phyloP scores from a whole-genome alignment of 352 stramenopile genomes.

The Globisporangium emineosum region DNA sequence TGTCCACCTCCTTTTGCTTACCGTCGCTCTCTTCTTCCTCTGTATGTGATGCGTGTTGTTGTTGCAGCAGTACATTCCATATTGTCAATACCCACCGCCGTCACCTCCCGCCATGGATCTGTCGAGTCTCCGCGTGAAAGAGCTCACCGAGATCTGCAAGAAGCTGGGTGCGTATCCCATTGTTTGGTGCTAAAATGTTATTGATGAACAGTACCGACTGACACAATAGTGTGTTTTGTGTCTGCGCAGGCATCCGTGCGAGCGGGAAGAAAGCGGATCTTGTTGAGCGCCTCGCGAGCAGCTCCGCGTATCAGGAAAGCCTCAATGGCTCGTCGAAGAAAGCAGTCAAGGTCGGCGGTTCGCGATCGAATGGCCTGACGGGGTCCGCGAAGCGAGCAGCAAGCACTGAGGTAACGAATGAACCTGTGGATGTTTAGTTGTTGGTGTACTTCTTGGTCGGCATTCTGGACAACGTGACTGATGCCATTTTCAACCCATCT shows the following conservation, averaged over 20 bases:
- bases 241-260: conserved; percentile 60
- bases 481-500: neutral
- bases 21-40: neutral
- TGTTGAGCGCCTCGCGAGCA: conserved; percentile 64
- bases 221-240: neutral
- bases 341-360: conserved; percentile 14
- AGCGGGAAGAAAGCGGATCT: conserved; percentile 77
- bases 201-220: neutral
- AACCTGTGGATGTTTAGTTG: too few species aligned
- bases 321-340: conserved; percentile 23
- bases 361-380: conserved; percentile 23
- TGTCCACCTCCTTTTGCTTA: neutral
- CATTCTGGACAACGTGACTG: too few species aligned
- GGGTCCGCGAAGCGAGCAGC: conserved; percentile 28
- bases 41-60: conserved; percentile 1
- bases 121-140: conserved; percentile 65
- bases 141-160: conserved; percentile 83
- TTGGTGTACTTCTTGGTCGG: too few species aligned
- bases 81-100: neutral
- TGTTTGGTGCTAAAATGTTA: neutral
- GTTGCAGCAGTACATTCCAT: conserved; percentile 6
- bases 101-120: conserved; percentile 70
- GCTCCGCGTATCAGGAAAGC: conserved; percentile 43
- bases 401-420: conserved; percentile 22
- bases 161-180: conserved; percentile 14